Conservation (phyloP, 129 eudicot species). For the Ambrosia artemisiifolia region DNA sequence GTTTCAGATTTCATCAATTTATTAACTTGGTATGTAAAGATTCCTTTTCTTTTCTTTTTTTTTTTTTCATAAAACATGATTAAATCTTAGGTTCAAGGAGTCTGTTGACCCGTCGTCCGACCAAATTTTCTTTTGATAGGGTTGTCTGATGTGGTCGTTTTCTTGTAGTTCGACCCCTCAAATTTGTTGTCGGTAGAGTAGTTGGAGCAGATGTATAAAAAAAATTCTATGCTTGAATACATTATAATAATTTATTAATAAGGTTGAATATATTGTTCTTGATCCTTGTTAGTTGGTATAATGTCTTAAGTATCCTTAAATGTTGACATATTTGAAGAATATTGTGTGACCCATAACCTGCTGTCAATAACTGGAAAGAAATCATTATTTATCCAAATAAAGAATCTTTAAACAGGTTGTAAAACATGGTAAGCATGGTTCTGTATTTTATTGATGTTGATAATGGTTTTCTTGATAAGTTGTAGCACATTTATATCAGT, state of each 20-base stretch:
- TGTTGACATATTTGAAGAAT: slow-evolving; percentile 1
- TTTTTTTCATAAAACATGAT: not conserved
- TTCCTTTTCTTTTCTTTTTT: not conserved
- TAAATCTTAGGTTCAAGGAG: not conserved
- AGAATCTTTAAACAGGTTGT: slow-evolving; percentile 9
- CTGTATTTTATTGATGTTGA: not conserved
- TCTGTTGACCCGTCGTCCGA: not conserved
- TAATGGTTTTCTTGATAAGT: not conserved
- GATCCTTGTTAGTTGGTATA: not conserved
- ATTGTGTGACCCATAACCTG: not conserved
- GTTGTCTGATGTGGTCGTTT: not conserved
- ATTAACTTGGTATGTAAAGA: slow-evolving; percentile 53
- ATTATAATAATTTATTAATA: not conserved
- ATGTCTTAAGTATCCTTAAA: not conserved
- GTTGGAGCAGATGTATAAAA: not conserved
- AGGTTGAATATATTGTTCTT: not conserved
- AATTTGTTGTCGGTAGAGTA: not conserved
- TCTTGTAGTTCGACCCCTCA: not conserved
- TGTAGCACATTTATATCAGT: not conserved
- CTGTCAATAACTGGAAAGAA: slow-evolving; percentile 14
- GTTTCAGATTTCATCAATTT: slow-evolving; percentile 56
- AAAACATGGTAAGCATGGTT: not conserved
- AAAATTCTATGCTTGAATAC: not conserved
- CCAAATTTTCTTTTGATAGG: not conserved
- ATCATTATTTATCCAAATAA: not conserved